phyloP scores from a whole-genome alignment of 1,284 basidiomycete species.

The Ceratobasidium sp. region DNA sequence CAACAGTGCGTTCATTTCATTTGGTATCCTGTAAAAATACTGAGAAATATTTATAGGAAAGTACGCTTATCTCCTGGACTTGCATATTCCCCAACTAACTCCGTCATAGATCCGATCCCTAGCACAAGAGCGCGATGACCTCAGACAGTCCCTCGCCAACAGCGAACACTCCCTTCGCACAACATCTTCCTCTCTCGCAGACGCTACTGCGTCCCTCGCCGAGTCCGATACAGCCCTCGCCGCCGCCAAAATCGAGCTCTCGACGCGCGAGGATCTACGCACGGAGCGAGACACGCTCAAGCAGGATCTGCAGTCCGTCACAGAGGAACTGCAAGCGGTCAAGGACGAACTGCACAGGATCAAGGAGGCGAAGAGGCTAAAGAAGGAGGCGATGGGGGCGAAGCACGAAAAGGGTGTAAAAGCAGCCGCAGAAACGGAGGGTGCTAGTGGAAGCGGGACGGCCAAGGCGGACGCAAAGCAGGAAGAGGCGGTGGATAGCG shows the following conservation, averaged over 20 bases:
- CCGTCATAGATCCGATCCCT: constrained; percentile 28
- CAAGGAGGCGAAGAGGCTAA: constrained; percentile 2
- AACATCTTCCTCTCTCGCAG: constrained; percentile 39
- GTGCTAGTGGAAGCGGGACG: background rate
- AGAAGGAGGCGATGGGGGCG: constrained; percentile 21
- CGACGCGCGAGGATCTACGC: constrained; percentile 5
- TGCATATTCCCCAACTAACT: background rate
- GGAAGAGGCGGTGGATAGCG: constrained; percentile 1
- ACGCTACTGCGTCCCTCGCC: constrained; percentile 39
- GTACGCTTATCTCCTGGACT: constrained; percentile 9
- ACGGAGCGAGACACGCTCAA: constrained; percentile 32
- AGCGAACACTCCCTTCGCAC: constrained; percentile 38
- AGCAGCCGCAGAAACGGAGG: constrained; percentile 19
- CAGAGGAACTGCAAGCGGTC: constrained; percentile 16
- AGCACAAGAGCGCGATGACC: constrained; percentile 34
- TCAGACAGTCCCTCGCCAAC: constrained; percentile 19
- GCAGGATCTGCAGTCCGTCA: constrained; percentile 22
- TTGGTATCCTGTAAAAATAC: constrained; percentile 6
- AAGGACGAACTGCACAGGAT: too few relatives aligned
- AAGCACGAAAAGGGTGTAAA: constrained; percentile 38
- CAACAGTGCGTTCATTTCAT: constrained; percentile 34
- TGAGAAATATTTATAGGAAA: constrained; percentile 33
- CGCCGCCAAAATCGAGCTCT: constrained; percentile 42
- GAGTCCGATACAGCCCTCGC: constrained; percentile 42
- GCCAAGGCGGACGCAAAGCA: background rate